A percentile compares a stretch with the other conserved stretches of the same genome.
Evolutionary conservation across 345 rosid genomes (phyloP).

Genomic region (Psidium guajava): DNA sequence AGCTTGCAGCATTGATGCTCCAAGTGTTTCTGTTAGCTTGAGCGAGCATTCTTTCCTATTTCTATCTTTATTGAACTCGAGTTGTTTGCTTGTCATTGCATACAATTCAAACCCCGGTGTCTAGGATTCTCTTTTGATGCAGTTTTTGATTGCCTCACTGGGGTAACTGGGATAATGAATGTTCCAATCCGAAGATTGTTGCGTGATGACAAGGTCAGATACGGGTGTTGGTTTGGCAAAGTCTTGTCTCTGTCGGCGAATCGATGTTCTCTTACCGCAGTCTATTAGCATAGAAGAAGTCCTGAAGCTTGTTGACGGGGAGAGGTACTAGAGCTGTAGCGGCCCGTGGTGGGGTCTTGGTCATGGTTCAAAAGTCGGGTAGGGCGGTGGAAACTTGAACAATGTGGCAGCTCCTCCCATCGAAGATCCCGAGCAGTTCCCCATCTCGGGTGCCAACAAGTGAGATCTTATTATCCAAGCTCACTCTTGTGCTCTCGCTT

Average conservation of each 20-base stretch:
- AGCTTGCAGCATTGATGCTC: not conserved
- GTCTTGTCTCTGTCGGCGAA: conserved; percentile 1
- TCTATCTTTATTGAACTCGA: not conserved
- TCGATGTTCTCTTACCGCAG: conserved; percentile 4
- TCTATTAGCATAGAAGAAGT: conserved; percentile 73
- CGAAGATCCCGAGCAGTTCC: conserved; percentile 74
- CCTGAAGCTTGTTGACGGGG: conserved; percentile 81
- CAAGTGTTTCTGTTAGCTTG: not conserved
- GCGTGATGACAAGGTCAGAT: not conserved
- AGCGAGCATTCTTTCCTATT: not conserved
- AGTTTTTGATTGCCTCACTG: not conserved
- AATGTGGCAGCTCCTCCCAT: conserved; percentile 43
- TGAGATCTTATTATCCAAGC: conserved; percentile 13
- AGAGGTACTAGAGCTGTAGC: conserved; percentile 25
- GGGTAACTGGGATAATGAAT: not conserved
- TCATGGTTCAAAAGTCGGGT: conserved; percentile 39
- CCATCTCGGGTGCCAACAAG: conserved; percentile 62
- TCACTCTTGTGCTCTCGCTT: not conserved
- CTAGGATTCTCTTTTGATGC: not conserved
- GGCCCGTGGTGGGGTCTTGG: conserved; percentile 62
- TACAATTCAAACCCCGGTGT: not conserved
- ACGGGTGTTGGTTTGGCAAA: not conserved
- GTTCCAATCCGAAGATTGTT: not conserved
- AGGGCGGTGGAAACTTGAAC: not conserved
- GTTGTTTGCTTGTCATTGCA: not conserved